phyloP scores from a whole-genome alignment of 2,329 filamentous ascomycete species.

The Nectriaceae sp. region DNA sequence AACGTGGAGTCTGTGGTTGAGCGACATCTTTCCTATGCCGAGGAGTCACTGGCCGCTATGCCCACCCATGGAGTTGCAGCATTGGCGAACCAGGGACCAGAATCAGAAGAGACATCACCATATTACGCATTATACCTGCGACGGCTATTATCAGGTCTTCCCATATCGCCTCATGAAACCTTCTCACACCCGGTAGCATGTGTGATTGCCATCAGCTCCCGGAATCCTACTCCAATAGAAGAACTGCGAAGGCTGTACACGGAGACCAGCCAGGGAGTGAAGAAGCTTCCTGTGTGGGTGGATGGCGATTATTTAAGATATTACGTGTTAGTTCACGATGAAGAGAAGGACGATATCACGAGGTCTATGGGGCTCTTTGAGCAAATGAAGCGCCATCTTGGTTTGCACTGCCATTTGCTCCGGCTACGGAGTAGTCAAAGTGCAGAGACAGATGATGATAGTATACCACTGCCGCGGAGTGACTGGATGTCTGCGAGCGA shows the following conservation, averaged over 20 bases:
- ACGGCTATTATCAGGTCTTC: slow-evolving; percentile 76
- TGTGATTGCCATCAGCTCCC: slow-evolving; percentile 92
- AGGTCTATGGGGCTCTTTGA: slow-evolving; percentile 91
- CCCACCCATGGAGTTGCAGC: slow-evolving; percentile 37
- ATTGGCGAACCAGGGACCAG: slow-evolving; percentile 43
- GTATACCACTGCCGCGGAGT: slow-evolving; percentile 74
- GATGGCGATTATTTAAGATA: slow-evolving; percentile 92
- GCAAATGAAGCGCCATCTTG: slow-evolving; percentile 99
- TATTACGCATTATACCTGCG: slow-evolving; percentile 87
- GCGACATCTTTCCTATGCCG: slow-evolving; percentile 74
- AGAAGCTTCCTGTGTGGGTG: slow-evolving; percentile 79
- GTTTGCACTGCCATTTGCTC: slow-evolving; percentile 90
- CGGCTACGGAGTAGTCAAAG: slow-evolving; percentile 83
- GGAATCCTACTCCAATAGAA: slow-evolving; percentile 81
- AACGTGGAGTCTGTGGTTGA: slow-evolving; percentile 82
- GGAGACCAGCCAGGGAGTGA: slow-evolving; percentile 77
- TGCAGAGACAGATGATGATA: slow-evolving; percentile 89
- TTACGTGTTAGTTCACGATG: slow-evolving; percentile 95
- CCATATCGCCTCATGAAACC: slow-evolving; percentile 83
- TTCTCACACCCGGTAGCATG: slow-evolving; percentile 94
- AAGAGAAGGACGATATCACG: slow-evolving; percentile 89
- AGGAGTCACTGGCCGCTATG: slow-evolving; percentile 53
- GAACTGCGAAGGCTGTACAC: slow-evolving; percentile 82
- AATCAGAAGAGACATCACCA: slow-evolving; percentile 62
- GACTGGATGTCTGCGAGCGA: slow-evolving; percentile 90